These are phyloP conservation scores for Chlamydomonas urium DNA, from an alignment of 139 green algal species.

Conservation along the genomic window DNA sequence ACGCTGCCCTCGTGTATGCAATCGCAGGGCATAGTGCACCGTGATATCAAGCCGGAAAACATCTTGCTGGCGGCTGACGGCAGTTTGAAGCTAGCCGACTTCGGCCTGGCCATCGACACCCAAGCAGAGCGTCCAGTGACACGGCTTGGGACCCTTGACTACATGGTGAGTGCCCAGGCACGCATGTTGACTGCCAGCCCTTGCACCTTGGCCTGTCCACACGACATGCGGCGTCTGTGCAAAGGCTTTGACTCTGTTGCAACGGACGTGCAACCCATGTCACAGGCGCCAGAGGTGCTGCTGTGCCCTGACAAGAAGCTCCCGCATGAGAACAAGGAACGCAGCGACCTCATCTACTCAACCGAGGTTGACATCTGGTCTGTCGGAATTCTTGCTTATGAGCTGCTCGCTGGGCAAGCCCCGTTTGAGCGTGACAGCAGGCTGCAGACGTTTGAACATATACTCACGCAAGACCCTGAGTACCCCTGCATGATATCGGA, in stretches of 20 bases:
- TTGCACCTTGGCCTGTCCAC: too few species aligned
- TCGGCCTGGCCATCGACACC: neutral
- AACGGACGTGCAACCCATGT: neutral
- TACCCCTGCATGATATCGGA: too few species aligned
- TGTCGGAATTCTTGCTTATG: neutral
- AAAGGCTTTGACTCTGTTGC: too few species aligned
- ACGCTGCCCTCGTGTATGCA: too few species aligned
- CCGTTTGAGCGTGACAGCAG: too few species aligned
- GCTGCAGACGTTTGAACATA: too few species aligned
- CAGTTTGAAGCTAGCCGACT: neutral
- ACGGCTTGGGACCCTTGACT: neutral
- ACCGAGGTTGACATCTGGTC: neutral
- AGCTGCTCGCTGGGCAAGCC: neutral
- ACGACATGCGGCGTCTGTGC: too few species aligned
- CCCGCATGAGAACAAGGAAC: neutral
- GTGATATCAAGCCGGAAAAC: too few species aligned
- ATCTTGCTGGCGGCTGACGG: neutral
- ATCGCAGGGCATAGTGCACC: neutral
- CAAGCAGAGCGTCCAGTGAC: neutral
- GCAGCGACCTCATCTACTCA: neutral
- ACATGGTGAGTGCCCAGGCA: too few species aligned
- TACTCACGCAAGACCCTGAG: too few species aligned
- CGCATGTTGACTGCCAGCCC: too few species aligned
- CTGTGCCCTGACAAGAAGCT: neutral
- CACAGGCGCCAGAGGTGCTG: constrained; percentile 1